Percentiles rank a stretch among this genome's conserved stretches.
These are phyloP conservation scores for Ustilago vetiveriae DNA, from an alignment of 1,284 basidiomycete species.

Conservation along the genomic window DNA sequence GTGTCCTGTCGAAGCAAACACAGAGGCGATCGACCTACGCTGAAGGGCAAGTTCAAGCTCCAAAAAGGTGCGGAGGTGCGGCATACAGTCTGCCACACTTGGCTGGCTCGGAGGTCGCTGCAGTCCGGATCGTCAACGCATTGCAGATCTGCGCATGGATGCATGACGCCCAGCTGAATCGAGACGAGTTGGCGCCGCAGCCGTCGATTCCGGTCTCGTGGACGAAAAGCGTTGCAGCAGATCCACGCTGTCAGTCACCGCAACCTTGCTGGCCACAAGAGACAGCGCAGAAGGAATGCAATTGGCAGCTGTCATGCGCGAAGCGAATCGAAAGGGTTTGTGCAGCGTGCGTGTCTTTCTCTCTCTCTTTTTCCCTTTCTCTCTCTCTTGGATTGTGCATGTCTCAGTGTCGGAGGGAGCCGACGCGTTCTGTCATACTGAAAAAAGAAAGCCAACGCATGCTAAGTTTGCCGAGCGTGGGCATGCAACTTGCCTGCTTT, in stretches of 20 bases:
- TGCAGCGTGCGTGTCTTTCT: not conserved
- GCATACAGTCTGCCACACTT: no score
- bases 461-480: not conserved
- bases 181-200: slow-evolving; percentile 5
- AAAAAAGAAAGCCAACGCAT: not conserved
- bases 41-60: no score
- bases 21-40: not conserved
- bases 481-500: slow-evolving; percentile 13
- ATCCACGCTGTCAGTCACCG: not conserved
- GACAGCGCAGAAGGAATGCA: no score
- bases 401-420: no score
- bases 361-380: no score
- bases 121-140: slow-evolving; percentile 28
- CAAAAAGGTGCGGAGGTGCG: no score
- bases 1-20: no score
- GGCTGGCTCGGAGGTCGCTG: slow-evolving; percentile 27
- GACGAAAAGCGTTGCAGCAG: not conserved
- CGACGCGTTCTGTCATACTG: no score
- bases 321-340: not conserved
- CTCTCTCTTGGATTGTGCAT: no score
- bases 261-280: no score
- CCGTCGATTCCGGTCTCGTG: not conserved
- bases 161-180: slow-evolving; percentile 5
- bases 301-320: not conserved
- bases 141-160: slow-evolving; percentile 23